A percentile compares a stretch with the other conserved stretches of the same genome.
These are phyloP conservation scores for Torrubiellomyces zombiae DNA, from an alignment of 2,329 filamentous ascomycete species.

Conservation along the genomic window DNA sequence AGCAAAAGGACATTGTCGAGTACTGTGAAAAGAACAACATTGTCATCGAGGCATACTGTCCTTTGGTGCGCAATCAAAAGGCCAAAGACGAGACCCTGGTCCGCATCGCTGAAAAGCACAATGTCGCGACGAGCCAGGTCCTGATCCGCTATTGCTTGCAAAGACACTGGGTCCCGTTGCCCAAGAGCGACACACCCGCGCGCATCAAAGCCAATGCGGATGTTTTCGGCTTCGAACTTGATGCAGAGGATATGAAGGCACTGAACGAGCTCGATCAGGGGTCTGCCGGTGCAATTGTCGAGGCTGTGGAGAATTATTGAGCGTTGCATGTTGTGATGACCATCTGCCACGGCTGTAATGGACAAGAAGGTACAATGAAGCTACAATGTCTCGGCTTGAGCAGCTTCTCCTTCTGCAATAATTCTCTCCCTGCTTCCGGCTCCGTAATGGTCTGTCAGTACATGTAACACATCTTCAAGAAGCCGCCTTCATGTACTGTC, in stretches of 20 bases:
- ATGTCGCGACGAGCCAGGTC: slow-evolving; percentile 59
- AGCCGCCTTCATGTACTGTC: no score
- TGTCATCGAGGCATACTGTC: slow-evolving; percentile 46
- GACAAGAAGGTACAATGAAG: no score
- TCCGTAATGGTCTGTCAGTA: no score
- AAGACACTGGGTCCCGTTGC: slow-evolving; percentile 56
- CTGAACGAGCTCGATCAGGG: slow-evolving; percentile 18
- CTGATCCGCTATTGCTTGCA: slow-evolving; percentile 70
- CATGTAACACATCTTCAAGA: no score
- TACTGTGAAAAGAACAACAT: slow-evolving; percentile 55
- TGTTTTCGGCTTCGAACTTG: slow-evolving; percentile 38
- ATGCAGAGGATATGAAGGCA: slow-evolving; percentile 31
- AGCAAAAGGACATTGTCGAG: slow-evolving; percentile 57
- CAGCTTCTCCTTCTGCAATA: no score
- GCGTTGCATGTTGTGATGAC: no score
- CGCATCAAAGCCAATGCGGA: slow-evolving; percentile 48
- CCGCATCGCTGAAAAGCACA: slow-evolving; percentile 52
- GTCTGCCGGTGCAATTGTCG: slow-evolving; percentile 11
- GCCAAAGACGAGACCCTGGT: slow-evolving; percentile 50
- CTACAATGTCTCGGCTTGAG: no score
- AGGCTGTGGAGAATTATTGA: no score
- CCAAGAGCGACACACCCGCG: slow-evolving; percentile 54
- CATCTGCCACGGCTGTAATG: no score
- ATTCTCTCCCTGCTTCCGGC: no score
- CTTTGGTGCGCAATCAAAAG: slow-evolving; percentile 50